Evolutionary conservation across 306 rosid species (phyloP).

Genomic region (Cicer cuneatum): DNA sequence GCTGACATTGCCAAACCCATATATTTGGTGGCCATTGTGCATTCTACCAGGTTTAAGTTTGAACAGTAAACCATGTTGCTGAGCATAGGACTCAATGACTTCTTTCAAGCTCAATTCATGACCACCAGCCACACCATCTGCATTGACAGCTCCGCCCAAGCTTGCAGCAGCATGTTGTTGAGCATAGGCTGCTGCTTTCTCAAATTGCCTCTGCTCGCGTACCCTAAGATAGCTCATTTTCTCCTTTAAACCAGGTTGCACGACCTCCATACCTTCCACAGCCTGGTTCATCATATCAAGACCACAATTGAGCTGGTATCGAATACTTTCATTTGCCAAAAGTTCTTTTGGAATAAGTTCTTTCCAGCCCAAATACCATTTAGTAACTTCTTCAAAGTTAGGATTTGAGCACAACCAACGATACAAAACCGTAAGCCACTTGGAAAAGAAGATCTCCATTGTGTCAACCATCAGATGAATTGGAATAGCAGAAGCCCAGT

Average conservation of each 20-base stretch:
- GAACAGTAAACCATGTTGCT: conserved; percentile 70
- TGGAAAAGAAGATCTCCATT: conserved; percentile 81
- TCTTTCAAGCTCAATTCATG: conserved; percentile 84
- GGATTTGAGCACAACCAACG: conserved; percentile 87
- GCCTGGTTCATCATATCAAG: conserved; percentile 94
- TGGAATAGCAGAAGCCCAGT: conserved; percentile 85
- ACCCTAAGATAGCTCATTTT: conserved; percentile 74
- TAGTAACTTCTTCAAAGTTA: conserved; percentile 83
- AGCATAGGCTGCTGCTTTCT: conserved; percentile 72
- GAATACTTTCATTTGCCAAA: conserved; percentile 74
- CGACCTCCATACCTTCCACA: conserved; percentile 86
- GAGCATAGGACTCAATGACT: conserved; percentile 82
- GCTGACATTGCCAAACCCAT: conserved; percentile 81
- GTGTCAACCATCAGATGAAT: conserved; percentile 88
- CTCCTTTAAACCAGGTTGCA: conserved; percentile 89
- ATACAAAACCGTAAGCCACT: conserved; percentile 87
- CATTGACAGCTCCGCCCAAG: conserved; percentile 54
- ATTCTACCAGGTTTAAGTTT: conserved; percentile 79
- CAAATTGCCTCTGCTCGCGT: conserved; percentile 89
- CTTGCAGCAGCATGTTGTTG: conserved; percentile 70
- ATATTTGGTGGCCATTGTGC: conserved; percentile 86
- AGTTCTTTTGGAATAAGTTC: conserved; percentile 84
- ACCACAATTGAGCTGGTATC: conserved; percentile 76
- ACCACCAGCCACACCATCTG: conserved; percentile 51
- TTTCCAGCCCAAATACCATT: conserved; percentile 92